These are phyloP conservation scores for Pouteria glomerata DNA, from an alignment of 148 eudicot species.

Conservation along the genomic window DNA sequence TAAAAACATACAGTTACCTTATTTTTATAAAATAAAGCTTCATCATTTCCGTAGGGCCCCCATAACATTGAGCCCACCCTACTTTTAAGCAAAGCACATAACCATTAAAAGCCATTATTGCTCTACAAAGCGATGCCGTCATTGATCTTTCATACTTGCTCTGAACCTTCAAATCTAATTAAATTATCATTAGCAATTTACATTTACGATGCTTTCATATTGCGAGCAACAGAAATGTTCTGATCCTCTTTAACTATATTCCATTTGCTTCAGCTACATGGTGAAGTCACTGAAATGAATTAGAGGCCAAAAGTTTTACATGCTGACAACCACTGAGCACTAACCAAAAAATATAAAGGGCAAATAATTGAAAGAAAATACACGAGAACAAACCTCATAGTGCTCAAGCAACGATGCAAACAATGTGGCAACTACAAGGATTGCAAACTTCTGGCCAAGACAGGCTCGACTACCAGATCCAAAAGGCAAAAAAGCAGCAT, in stretches of 20 bases:
- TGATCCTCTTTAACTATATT: neutral
- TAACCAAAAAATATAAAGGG: neutral
- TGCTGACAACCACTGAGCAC: neutral
- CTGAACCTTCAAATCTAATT: neutral
- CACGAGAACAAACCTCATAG: slow-evolving; percentile 35
- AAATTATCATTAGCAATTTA: neutral
- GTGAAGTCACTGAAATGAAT: no score
- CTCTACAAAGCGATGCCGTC: neutral
- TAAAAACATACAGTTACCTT: no score
- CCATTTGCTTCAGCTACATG: neutral
- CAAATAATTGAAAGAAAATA: neutral
- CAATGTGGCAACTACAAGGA: slow-evolving; percentile 39
- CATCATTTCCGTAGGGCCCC: no score
- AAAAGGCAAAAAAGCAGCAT: slow-evolving; percentile 44
- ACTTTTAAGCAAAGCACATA: no score
- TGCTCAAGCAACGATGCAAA: slow-evolving; percentile 44
- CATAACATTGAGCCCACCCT: no score
- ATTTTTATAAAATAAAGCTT: no score
- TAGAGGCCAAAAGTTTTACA: no score
- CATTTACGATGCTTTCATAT: neutral
- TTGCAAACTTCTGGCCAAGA: slow-evolving; percentile 40
- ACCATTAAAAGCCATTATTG: no score
- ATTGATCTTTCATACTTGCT: neutral
- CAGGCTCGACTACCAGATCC: slow-evolving; percentile 53
- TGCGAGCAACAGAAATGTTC: no score